Percentiles rank a stretch among this genome's conserved stretches.
These are phyloP conservation scores for Tulasnella sp. DNA, from an alignment of 768 basidiomycete species.

Conservation along the genomic window DNA sequence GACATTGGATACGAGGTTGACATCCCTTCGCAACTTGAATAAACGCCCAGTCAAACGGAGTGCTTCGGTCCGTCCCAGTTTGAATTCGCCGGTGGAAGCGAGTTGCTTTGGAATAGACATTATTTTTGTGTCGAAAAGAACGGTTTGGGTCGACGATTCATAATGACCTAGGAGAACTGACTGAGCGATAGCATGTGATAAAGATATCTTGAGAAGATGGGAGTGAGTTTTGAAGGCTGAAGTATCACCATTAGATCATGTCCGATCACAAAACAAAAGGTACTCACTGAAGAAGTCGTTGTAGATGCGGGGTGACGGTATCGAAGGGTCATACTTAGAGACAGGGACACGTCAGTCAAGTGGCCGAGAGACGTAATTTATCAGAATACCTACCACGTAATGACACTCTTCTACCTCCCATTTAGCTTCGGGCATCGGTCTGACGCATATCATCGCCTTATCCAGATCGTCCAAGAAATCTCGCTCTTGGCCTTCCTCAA, in stretches of 20 bases:
- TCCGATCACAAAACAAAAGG: background rate
- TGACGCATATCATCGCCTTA: constrained; percentile 52
- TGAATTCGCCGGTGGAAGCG: constrained; percentile 60
- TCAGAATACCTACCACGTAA: constrained; percentile 48
- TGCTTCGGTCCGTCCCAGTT: constrained; percentile 66
- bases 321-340: constrained; percentile 63
- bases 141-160: constrained; percentile 62
- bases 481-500: constrained; percentile 64
- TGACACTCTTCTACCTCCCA: constrained; percentile 95
- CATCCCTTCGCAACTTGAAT: constrained; percentile 76
- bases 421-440: constrained; percentile 46
- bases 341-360: background rate
- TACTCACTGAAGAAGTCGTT: constrained; percentile 89
- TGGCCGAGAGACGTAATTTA: background rate
- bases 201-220: constrained; percentile 81
- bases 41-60: constrained; percentile 73
- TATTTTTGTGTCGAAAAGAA: constrained; percentile 64
- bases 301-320: constrained; percentile 80
- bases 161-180: constrained; percentile 84
- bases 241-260: background rate
- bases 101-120: constrained; percentile 75
- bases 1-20: constrained; percentile 85
- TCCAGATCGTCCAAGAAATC: constrained; percentile 75
- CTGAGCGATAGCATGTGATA: constrained; percentile 88
- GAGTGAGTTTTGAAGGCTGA: constrained; percentile 84